phyloP scores from a whole-genome alignment of 1,284 basidiomycete species.

The Tremellales sp. region DNA sequence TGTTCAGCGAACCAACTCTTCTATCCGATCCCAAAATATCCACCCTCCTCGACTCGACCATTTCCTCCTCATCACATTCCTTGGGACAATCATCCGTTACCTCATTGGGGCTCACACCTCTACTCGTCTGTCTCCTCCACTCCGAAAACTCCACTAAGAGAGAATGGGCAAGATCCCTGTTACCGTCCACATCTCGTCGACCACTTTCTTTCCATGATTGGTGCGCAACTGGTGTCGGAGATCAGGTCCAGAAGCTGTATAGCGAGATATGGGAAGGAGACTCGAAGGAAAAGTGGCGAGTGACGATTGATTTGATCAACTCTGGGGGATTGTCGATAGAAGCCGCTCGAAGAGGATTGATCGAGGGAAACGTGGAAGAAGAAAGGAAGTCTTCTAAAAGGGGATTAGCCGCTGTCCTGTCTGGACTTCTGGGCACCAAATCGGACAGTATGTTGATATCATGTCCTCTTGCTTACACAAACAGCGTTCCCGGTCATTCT shows the following conservation, averaged over 20 bases:
- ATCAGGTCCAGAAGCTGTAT: conserved; percentile 27
- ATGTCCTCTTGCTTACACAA: conserved; percentile 24
- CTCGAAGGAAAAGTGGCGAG: conserved; percentile 17
- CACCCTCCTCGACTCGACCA: conserved; percentile 20
- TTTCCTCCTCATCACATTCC: conserved; percentile 15
- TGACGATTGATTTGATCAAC: conserved; percentile 19
- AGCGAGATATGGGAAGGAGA: conserved; percentile 6
- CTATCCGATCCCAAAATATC: conserved; percentile 57
- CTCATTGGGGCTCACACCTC: conserved; percentile 24
- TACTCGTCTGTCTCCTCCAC: conserved; percentile 24
- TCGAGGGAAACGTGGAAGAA: too few species aligned
- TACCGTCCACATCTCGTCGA: conserved; percentile 16
- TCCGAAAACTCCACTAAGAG: conserved; percentile 14
- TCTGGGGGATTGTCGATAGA: conserved; percentile 22
- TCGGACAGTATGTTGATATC: conserved; percentile 30
- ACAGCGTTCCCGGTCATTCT: conserved; percentile 66
- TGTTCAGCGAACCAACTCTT: conserved; percentile 62
- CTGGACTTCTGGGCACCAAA: conserved; percentile 45
- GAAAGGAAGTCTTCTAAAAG: too few species aligned
- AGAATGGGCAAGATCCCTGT: conserved; percentile 29
- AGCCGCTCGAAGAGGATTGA: conserved; percentile 30
- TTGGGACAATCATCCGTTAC: conserved; percentile 11
- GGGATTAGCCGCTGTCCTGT: conserved; percentile 28
- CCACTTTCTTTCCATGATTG: conserved; percentile 31
- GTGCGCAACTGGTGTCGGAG: conserved; percentile 26